Base-by-base conservation (phyloP, 2,329 filamentous ascomycete species). In the Pleurostoma richardsiae region DNA sequence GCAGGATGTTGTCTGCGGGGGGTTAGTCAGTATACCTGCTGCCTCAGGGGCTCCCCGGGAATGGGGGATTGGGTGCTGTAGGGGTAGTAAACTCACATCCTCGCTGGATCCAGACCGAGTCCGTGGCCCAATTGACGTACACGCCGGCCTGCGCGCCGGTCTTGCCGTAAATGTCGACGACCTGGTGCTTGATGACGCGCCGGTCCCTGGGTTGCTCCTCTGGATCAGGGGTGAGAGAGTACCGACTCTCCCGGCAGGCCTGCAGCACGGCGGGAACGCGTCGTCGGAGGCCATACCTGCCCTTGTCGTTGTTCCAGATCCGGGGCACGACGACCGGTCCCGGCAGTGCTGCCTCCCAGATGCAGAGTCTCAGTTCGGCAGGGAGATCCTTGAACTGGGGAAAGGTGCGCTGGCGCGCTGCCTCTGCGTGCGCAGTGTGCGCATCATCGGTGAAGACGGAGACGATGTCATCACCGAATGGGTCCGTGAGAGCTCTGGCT, bases 291-390 rank as follows among this genome's bases (percentile, higher is more conserved):
- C 40, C 44, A 41, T 51, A 52, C 33, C 50, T 50, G 29, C 48
- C 44, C 11, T 29, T 41, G 5, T 7, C 36, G 29, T 50, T 50
- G 44, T 47, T 47, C 48, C 48, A 52, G 29, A 48, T 49, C 41
- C 50, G 38, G 3, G 50, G 48, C 10, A 49, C 38, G 4, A 51
- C 44, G 4, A 41, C 40, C 10, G 45, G 39, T 7, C 45, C 48
- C 7, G 50, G 50, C 10, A 47, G 19, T 5, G 50, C 50, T 10
- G 46, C 46, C 31, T 52, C 50, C 48, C 49, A 52, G n/a, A 52
- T 45, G 33, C 47, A 27, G 3, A 41, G 47, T 28, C 50, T 45
- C 19, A 52, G 30, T 7, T 51, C 50, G 5, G 28, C 5, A 1
- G 50, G 50, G 0, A 52, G 40, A n/a, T 29, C 10, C 19, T 19